These are phyloP conservation scores for Tardiomyces blankii DNA, from an alignment of 1,139 yeast genomes.

Conservation along the genomic window DNA sequence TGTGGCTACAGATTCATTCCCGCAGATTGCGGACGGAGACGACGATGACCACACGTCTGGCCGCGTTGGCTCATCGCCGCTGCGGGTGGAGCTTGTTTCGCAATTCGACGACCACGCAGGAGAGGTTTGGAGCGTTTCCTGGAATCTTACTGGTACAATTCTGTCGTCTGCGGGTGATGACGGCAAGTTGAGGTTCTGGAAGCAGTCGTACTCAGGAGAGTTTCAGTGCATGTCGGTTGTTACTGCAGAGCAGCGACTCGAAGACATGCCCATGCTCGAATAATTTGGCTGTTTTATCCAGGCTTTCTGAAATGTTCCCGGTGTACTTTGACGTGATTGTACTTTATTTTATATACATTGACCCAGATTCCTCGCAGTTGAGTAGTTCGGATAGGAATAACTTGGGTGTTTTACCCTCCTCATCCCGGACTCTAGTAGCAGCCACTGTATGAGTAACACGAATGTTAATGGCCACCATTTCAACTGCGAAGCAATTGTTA, in stretches of 20 bases:
- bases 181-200: constrained; percentile 87
- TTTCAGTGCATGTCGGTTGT: constrained; percentile 91
- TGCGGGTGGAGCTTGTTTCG: constrained; percentile 40
- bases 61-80: background rate
- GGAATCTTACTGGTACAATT: constrained; percentile 92
- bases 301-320: too few species aligned
- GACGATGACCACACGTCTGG: constrained; percentile 4
- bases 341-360: too few species aligned
- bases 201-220: constrained; percentile 71
- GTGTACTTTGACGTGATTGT: too few species aligned
- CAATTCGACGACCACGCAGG: constrained; percentile 67
- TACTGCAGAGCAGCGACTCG: constrained; percentile 42
- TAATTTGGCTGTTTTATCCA: too few species aligned
- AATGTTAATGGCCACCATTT: too few species aligned
- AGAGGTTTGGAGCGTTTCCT: constrained; percentile 92
- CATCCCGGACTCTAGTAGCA: too few species aligned
- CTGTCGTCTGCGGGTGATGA: constrained; percentile 93
- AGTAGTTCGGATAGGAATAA: too few species aligned
- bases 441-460: too few species aligned
- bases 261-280: background rate
- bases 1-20: background rate
- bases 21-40: constrained; percentile 5
- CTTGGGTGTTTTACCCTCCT: too few species aligned
- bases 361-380: too few species aligned
- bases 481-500: too few species aligned